phyloP scores from a whole-genome alignment of 371 early-diverging fungal genomes.

The Entomophthora muscae region DNA sequence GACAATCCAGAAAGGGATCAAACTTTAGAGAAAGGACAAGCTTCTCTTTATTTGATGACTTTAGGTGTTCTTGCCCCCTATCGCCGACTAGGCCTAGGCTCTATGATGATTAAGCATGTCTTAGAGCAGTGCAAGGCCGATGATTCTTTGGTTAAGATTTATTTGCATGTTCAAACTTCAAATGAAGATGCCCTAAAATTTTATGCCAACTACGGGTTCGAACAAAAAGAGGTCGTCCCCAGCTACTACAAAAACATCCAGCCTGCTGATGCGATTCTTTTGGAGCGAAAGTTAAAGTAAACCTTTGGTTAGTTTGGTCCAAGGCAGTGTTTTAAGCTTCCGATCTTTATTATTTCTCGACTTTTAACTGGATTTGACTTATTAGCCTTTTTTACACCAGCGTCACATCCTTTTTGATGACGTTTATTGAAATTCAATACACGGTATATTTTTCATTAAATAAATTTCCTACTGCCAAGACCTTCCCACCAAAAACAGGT shows the following conservation, averaged over 20 bases:
- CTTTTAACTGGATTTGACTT: too few species aligned
- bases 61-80: constrained; percentile 81
- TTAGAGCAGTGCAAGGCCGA: constrained; percentile 27
- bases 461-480: too few species aligned
- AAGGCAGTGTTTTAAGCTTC: too few species aligned
- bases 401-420: too few species aligned
- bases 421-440: too few species aligned
- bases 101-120: constrained; percentile 35
- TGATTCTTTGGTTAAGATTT: constrained; percentile 26
- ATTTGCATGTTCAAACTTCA: constrained; percentile 78
- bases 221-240: constrained; percentile 33
- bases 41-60: constrained; percentile 79
- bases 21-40: constrained; percentile 16
- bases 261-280: constrained; percentile 54
- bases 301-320: too few species aligned
- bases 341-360: too few species aligned
- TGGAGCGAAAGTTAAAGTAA: constrained; percentile 14
- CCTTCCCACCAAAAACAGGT: too few species aligned
- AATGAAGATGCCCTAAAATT: constrained; percentile 71
- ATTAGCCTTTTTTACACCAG: too few species aligned
- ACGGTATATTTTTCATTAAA: too few species aligned
- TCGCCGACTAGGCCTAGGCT: constrained; percentile 58
- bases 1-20: constrained; percentile 20
- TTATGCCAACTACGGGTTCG: constrained; percentile 73
- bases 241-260: constrained; percentile 78